phyloP scores from a whole-genome alignment of 352 stramenopile species.

The Globisporangium uncinulatum region DNA sequence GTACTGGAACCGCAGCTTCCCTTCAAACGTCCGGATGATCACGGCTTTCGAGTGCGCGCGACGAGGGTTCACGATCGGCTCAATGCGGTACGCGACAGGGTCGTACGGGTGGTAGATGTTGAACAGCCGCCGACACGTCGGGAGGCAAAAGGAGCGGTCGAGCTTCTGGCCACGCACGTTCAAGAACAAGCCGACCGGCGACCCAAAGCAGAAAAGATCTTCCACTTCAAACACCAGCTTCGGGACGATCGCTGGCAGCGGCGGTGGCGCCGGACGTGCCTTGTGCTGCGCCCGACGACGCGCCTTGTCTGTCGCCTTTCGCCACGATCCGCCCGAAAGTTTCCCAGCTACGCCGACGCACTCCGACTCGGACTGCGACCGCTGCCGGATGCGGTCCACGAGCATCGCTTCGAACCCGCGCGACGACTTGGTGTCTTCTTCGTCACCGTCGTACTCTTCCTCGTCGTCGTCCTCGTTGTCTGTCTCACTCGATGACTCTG shows the following conservation, averaged over 20 bases:
- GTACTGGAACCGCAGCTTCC: slow-evolving; percentile 80
- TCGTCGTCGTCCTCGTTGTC: slow-evolving; percentile 20
- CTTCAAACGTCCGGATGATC: slow-evolving; percentile 84
- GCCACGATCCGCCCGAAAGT: slow-evolving; percentile 5
- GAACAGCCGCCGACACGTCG: slow-evolving; percentile 82
- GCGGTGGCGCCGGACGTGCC: background rate
- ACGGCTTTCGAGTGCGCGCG: slow-evolving; percentile 74
- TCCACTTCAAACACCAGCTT: slow-evolving; percentile 76
- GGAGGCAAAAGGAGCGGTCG: slow-evolving; percentile 60
- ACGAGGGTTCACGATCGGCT: slow-evolving; percentile 87
- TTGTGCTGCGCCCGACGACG: slow-evolving; percentile 5
- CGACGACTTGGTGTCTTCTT: slow-evolving; percentile 28
- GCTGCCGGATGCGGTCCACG: slow-evolving; percentile 20
- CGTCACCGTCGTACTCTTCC: slow-evolving; percentile 27
- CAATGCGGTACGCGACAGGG: slow-evolving; percentile 93
- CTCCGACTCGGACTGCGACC: slow-evolving; percentile 41
- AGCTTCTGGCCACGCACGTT: slow-evolving; percentile 87
- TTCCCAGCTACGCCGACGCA: slow-evolving; percentile 5
- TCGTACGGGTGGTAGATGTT: slow-evolving; percentile 96
- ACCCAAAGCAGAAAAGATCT: slow-evolving; percentile 88
- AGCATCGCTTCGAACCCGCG: slow-evolving; percentile 31
- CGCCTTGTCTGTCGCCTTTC: slow-evolving; percentile 6
- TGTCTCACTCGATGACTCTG: slow-evolving; percentile 6
- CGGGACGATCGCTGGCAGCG: slow-evolving; percentile 29
- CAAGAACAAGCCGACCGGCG: slow-evolving; percentile 88